Conservation (phyloP, 2,329 filamentous ascomycete genomes). For the Xylariaceae sp. region DNA sequence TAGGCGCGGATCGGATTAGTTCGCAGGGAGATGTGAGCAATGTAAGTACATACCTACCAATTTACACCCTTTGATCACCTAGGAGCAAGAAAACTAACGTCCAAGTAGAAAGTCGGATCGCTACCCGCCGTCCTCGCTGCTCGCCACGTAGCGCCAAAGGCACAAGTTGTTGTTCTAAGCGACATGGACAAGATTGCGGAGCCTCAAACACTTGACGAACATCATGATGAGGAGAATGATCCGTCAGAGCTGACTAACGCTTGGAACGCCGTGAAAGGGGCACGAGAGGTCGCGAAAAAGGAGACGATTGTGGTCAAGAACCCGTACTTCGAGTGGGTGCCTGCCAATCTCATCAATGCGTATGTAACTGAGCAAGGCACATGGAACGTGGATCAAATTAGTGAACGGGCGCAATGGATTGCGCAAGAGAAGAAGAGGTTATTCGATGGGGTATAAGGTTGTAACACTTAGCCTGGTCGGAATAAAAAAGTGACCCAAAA, state of each 20-base stretch:
- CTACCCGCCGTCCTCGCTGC: conserved; percentile 55
- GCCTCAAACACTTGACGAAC: conserved; percentile 39
- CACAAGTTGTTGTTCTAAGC: conserved; percentile 52
- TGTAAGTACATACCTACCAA: conserved; percentile 20
- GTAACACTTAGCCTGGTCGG: too few relatives aligned
- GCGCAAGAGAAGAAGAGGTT: conserved; percentile 35
- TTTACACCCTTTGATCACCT: not conserved
- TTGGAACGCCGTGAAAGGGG: conserved; percentile 39
- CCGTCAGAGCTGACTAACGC: conserved; percentile 43
- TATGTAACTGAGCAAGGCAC: conserved; percentile 54
- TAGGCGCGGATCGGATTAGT: conserved; percentile 63
- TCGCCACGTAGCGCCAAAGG: conserved; percentile 42
- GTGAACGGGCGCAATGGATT: conserved; percentile 35
- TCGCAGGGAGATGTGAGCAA: conserved; percentile 58
- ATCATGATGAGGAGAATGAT: conserved; percentile 49
- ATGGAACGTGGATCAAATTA: conserved; percentile 37
- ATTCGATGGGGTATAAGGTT: conserved; percentile 39
- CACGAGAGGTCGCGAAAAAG: conserved; percentile 13
- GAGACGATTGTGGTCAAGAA: conserved; percentile 39
- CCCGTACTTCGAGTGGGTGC: conserved; percentile 60
- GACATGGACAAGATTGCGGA: conserved; percentile 60
- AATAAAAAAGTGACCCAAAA: too few relatives aligned
- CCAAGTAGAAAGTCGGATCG: conserved; percentile 53
- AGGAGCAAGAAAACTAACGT: not conserved
- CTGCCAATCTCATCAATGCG: conserved; percentile 44